Conservation (phyloP, 192 early-diverging fungal species). For the Allomyces arbusculus region DNA sequence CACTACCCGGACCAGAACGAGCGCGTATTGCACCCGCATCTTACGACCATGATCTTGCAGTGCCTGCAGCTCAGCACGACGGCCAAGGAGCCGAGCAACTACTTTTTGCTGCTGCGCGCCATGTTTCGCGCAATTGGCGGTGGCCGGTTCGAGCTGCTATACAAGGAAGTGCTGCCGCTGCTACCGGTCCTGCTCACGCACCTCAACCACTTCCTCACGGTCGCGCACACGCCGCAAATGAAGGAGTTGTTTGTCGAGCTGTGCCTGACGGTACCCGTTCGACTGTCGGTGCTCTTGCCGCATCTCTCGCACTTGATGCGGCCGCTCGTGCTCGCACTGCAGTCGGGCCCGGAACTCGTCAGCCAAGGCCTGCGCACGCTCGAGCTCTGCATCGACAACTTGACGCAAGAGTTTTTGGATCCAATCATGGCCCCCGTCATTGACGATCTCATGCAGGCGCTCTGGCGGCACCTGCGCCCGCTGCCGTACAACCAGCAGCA, state of each 20-base stretch:
- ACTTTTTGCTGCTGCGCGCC: slow-evolving; percentile 67
- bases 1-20: slow-evolving; percentile 84
- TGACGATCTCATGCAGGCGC: slow-evolving; percentile 77
- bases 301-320: slow-evolving; percentile 87
- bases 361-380: slow-evolving; percentile 85
- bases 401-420: slow-evolving; percentile 90
- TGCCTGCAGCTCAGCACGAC: slow-evolving; percentile 64
- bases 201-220: slow-evolving; percentile 60
- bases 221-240: slow-evolving; percentile 63
- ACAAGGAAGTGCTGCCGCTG: slow-evolving; percentile 87
- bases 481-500: slow-evolving; percentile 64
- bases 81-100: slow-evolving; percentile 71
- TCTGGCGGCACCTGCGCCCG: slow-evolving; percentile 82
- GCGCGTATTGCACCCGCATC: slow-evolving; percentile 74
- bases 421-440: slow-evolving; percentile 87
- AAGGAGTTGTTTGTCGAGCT: slow-evolving; percentile 94
- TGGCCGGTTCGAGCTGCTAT: slow-evolving; percentile 82
- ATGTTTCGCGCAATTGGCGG: slow-evolving; percentile 87
- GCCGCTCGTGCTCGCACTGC: slow-evolving; percentile 81
- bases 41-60: slow-evolving; percentile 70
- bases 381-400: slow-evolving; percentile 93
- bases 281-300: slow-evolving; percentile 77
- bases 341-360: slow-evolving; percentile 81
- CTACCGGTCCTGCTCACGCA: slow-evolving; percentile 78
- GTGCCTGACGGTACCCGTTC: slow-evolving; percentile 88